Conservation (phyloP, 2,329 filamentous ascomycete species). For the Trichoderma gracile region DNA sequence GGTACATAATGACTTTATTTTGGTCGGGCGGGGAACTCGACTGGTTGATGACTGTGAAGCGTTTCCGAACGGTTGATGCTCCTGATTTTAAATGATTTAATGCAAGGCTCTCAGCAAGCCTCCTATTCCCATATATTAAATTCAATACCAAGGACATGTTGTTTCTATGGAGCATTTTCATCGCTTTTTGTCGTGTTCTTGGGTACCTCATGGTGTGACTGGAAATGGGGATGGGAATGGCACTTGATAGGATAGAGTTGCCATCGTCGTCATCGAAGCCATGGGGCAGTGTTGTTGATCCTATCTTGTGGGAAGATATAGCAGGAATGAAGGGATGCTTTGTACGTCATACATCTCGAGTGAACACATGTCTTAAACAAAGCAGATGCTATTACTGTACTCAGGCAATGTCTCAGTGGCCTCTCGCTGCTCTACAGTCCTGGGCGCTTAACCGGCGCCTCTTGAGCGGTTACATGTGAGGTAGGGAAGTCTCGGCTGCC, state of each 20-base stretch:
- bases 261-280: not conserved
- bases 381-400: not conserved
- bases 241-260: not conserved
- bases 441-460: conserved; percentile 1
- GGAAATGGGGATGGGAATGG: not conserved
- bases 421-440: too few relatives aligned
- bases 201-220: too few relatives aligned
- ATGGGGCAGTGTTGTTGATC: not conserved
- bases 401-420: not conserved
- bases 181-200: not conserved
- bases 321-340: too few relatives aligned
- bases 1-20: conserved; percentile 8
- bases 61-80: conserved; percentile 12
- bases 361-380: not conserved
- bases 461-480: not conserved
- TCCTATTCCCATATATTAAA: conserved; percentile 17
- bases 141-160: conserved; percentile 10
- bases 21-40: not conserved
- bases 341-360: too few relatives aligned
- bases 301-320: too few relatives aligned
- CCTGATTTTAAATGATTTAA: conserved; percentile 22
- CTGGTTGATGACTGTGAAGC: conserved; percentile 19
- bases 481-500: not conserved
- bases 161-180: not conserved
- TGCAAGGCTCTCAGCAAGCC: conserved; percentile 16